Evolutionary conservation across 495 filamentous ascomycete genomes (phyloP).

Genomic region (Evansstolkia leycettana): DNA sequence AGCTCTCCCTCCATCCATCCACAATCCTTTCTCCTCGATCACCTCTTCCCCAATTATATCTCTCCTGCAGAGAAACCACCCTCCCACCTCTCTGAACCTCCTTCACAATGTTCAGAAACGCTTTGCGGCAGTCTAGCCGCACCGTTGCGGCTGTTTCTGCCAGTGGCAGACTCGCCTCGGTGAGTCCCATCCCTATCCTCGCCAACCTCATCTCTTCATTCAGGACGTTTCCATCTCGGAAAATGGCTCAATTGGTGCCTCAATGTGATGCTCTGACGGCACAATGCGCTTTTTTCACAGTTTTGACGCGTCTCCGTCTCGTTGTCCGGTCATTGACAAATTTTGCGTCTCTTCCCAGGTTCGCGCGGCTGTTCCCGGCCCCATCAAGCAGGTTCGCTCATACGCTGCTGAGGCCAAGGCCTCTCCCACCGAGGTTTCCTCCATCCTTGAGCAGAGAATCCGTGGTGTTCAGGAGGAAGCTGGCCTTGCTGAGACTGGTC

Average conservation of each 20-base stretch:
- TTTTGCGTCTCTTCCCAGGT: slow-evolving; percentile 44
- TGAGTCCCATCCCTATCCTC: slow-evolving; percentile 52
- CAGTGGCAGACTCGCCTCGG: slow-evolving; percentile 75
- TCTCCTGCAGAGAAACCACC: slow-evolving; percentile 37
- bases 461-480: slow-evolving; percentile 95
- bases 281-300: slow-evolving; percentile 12
- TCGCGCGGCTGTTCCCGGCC: slow-evolving; percentile 74
- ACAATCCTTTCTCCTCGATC: slow-evolving; percentile 33
- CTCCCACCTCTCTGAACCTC: slow-evolving; percentile 39
- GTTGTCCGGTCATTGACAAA: slow-evolving; percentile 27
- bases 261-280: slow-evolving; percentile 16
- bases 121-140: slow-evolving; percentile 88
- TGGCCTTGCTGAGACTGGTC: slow-evolving; percentile 92
- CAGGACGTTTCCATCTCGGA: slow-evolving; percentile 23
- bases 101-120: slow-evolving; percentile 89
- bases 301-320: slow-evolving; percentile 19
- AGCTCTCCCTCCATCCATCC: slow-evolving; percentile 43
- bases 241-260: slow-evolving; percentile 27
- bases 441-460: slow-evolving; percentile 97
- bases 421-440: slow-evolving; percentile 93
- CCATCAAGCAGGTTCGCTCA: slow-evolving; percentile 66
- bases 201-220: slow-evolving; percentile 16
- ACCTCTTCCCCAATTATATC: slow-evolving; percentile 38
- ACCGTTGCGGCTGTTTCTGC: slow-evolving; percentile 87
- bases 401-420: slow-evolving; percentile 95